Percentiles rank a stretch among this genome's conserved stretches.
phyloP scores from a whole-genome alignment of 495 filamentous ascomycete genomes.

The Entonaema liquescens region DNA sequence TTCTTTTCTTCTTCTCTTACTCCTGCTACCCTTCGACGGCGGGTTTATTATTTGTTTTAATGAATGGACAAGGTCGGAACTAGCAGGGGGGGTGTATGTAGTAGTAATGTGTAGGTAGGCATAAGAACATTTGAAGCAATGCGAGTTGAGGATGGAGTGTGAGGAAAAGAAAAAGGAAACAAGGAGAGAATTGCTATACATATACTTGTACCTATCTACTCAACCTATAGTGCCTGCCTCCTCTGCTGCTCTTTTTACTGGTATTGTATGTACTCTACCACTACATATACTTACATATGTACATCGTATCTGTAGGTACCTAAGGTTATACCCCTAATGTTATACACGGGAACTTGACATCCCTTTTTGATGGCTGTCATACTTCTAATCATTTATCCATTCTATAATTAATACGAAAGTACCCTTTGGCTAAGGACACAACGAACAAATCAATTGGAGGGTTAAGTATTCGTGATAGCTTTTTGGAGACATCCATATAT shows the following conservation, averaged over 20 bases:
- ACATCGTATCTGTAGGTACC: background rate
- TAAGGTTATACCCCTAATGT: no score
- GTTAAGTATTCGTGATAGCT: background rate
- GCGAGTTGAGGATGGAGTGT: background rate
- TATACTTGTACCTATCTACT: background rate
- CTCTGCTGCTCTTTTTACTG: no score
- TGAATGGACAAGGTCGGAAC: background rate
- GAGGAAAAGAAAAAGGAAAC: background rate
- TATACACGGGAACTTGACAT: background rate
- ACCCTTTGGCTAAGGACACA: background rate
- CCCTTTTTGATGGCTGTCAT: background rate
- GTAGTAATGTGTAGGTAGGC: background rate
- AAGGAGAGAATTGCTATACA: background rate
- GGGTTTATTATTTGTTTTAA: background rate
- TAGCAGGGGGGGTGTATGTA: background rate
- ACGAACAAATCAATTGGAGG: background rate
- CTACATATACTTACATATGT: no score
- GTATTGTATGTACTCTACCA: background rate
- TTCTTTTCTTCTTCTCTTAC: background rate
- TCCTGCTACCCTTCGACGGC: background rate
- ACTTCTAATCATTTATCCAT: background rate
- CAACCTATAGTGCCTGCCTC: background rate
- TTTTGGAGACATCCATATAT: background rate
- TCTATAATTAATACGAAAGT: background rate
- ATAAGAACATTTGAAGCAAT: background rate